A percentile compares a stretch with the other conserved stretches of the same genome.
Evolutionary conservation across 75 land plant species (phyloP).

Genomic region (Pseudotsuga menziesii): DNA sequence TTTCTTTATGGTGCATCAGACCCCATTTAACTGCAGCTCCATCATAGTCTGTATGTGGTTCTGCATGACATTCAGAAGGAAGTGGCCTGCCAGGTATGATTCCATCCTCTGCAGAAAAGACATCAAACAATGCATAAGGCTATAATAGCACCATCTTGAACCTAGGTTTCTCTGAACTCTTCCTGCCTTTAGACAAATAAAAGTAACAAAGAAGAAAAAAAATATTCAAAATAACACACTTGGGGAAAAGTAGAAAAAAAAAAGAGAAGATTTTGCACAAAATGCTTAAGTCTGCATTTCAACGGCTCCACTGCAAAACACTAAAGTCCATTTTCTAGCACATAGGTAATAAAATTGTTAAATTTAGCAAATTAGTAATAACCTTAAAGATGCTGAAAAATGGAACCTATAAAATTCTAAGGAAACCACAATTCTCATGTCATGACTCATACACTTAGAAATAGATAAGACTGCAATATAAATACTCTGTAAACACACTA

Average conservation of each 20-base stretch:
- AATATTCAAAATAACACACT: background rate
- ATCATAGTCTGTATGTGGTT: constrained; percentile 81
- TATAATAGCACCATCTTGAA: background rate
- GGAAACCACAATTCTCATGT: too few species aligned
- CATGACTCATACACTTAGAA: too few species aligned
- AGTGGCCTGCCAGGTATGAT: constrained; percentile 73
- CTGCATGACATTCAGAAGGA: constrained; percentile 79
- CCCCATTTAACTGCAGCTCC: constrained; percentile 96
- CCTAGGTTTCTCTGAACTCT: background rate
- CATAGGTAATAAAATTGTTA: too few species aligned
- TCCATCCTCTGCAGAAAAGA: constrained; percentile 46
- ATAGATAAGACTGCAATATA: background rate
- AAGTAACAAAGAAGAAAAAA: constrained; percentile 4
- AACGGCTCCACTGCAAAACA: too few species aligned
- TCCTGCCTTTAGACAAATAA: background rate
- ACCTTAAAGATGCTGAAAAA: too few species aligned
- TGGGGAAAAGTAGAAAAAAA: background rate
- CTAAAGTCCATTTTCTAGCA: too few species aligned
- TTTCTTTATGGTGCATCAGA: constrained; percentile 83
- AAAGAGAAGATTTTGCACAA: background rate
- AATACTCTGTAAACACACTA: background rate
- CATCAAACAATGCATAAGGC: background rate
- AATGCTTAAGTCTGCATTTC: background rate
- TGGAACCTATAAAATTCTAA: too few species aligned
- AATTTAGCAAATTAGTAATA: too few species aligned